Conservation (phyloP, 1,139 yeast genomes). For the Blastobotrys illinoisensis region DNA sequence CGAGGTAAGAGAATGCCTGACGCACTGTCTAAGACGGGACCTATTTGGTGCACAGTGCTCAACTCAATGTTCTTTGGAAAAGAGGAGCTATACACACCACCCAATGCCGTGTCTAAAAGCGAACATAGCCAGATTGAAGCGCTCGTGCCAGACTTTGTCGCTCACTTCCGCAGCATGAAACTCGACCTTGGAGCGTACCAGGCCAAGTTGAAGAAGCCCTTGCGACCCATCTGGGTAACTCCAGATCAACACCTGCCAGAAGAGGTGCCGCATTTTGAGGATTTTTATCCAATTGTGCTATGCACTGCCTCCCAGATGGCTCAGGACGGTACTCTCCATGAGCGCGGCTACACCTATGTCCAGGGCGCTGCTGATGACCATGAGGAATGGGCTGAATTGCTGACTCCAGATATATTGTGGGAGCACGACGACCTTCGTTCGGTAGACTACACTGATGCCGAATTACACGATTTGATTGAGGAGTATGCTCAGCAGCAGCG, state of each 20-base stretch:
- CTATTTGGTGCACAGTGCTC: conserved; percentile 86
- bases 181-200: conserved; percentile 35
- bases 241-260: conserved; percentile 45
- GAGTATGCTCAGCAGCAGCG: background rate
- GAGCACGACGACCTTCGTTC: conserved; percentile 33
- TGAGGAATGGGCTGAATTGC: conserved; percentile 68
- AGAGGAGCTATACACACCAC: conserved; percentile 44
- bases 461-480: conserved; percentile 32
- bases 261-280: conserved; percentile 26
- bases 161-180: conserved; percentile 38
- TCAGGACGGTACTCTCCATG: conserved; percentile 47
- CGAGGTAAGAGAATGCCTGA: conserved; percentile 83
- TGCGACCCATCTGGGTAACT: conserved; percentile 67
- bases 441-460: conserved; percentile 36
- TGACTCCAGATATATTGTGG: conserved; percentile 62
- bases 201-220: conserved; percentile 40
- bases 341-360: conserved; percentile 53
- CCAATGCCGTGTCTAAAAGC: conserved; percentile 47
- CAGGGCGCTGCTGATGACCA: conserved; percentile 96
- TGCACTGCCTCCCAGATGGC: conserved; percentile 61
- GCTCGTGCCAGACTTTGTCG: conserved; percentile 47
- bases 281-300: conserved; percentile 43
- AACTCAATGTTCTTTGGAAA: conserved; percentile 46
- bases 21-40: conserved; percentile 77
- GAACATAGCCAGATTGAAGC: conserved; percentile 52